Evolutionary conservation across 371 early-diverging fungal genomes (phyloP).

Genomic region (Dichotomocladium elegans): DNA sequence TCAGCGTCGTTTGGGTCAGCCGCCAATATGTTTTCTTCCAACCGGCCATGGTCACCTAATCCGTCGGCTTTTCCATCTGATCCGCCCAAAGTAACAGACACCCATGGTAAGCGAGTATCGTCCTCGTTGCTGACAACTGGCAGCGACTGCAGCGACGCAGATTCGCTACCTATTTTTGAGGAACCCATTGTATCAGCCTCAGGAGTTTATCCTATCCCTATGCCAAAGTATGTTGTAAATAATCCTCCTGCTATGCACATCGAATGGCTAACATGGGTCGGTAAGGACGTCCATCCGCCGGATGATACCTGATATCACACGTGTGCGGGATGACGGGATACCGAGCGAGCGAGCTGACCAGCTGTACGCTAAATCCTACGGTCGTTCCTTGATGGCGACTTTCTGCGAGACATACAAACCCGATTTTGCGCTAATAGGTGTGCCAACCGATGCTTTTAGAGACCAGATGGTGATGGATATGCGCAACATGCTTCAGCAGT

Average conservation of each 20-base stretch:
- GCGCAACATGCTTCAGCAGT: slow-evolving; percentile 43
- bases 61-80: no score
- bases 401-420: slow-evolving; percentile 57
- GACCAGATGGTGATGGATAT: slow-evolving; percentile 53
- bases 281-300: slow-evolving; percentile 38
- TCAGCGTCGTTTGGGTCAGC: slow-evolving; percentile 7
- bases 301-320: slow-evolving; percentile 47
- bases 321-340: slow-evolving; percentile 16
- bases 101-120: no score
- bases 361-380: slow-evolving; percentile 61
- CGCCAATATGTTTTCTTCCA: neutral
- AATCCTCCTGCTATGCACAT: neutral
- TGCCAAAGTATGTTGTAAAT: slow-evolving; percentile 37
- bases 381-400: slow-evolving; percentile 61
- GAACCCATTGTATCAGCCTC: neutral
- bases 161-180: no score
- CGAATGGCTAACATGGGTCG: neutral
- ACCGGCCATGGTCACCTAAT: neutral
- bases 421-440: slow-evolving; percentile 61
- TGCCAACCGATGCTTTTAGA: slow-evolving; percentile 47
- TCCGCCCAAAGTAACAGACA: no score
- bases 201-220: slow-evolving; percentile 28
- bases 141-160: neutral
- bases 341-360: slow-evolving; percentile 39
- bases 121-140: no score